Conservation (phyloP, 164 flowering plant genomes). For the Akebia trifoliata region DNA sequence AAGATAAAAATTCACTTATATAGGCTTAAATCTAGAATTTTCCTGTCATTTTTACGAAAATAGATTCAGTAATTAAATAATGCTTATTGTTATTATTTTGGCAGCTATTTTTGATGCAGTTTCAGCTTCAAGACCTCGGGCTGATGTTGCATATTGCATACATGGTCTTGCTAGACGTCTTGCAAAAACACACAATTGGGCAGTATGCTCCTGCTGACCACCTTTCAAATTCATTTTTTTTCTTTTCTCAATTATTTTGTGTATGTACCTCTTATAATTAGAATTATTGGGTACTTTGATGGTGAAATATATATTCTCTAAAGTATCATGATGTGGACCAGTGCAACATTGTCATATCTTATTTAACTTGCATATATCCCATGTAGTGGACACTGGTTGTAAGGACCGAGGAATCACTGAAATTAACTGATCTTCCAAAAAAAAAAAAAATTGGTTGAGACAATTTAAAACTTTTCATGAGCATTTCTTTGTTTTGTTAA, state of each 20-base stretch:
- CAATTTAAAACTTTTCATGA: too few relatives aligned
- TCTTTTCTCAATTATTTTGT: neutral
- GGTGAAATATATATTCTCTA: conserved; percentile 1
- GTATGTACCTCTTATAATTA: neutral
- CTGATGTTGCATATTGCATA: conserved; percentile 50
- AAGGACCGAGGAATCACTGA: too few relatives aligned
- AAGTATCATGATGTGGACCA: too few relatives aligned
- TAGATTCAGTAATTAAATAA: neutral
- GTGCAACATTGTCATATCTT: too few relatives aligned
- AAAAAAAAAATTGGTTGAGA: too few relatives aligned
- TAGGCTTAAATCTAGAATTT: neutral
- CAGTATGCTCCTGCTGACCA: conserved; percentile 28
- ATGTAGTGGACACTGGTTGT: too few relatives aligned
- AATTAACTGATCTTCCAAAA: too few relatives aligned
- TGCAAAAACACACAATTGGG: conserved; percentile 47
- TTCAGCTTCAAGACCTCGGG: conserved; percentile 39
- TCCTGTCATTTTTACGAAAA: conserved; percentile 4
- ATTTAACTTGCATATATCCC: too few relatives aligned
- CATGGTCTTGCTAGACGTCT: conserved; percentile 45
- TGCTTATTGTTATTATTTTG: conserved; percentile 10
- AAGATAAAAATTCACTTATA: neutral
- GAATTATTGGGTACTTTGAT: neutral
- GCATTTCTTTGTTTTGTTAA: too few relatives aligned
- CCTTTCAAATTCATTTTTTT: too few relatives aligned
- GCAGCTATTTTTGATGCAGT: conserved; percentile 45